phyloP scores from a whole-genome alignment of 495 filamentous ascomycete species.

The Penicillium lividum region DNA sequence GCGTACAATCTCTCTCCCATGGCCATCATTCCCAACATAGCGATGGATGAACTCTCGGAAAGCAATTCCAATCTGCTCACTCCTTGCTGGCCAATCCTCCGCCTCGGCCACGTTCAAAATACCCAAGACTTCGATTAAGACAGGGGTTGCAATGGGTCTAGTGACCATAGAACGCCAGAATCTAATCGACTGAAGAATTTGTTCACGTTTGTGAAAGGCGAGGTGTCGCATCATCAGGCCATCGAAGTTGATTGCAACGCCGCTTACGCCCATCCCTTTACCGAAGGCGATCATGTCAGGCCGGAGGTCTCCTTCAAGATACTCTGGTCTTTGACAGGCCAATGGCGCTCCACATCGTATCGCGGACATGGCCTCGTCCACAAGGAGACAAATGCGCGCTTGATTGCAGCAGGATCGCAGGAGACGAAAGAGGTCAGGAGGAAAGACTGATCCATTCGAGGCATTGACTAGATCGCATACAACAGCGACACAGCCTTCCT shows the following conservation, averaged over 20 bases:
- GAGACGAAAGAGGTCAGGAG: slow-evolving; percentile 2
- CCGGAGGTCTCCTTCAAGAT: slow-evolving; percentile 1
- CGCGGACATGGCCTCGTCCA: slow-evolving; percentile 13
- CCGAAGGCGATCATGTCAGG: slow-evolving; percentile 13
- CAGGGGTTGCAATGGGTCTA: slow-evolving; percentile 1
- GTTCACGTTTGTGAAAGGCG: slow-evolving; percentile 1
- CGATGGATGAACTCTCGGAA: slow-evolving; percentile 2
- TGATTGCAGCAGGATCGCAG: slow-evolving; percentile 2
- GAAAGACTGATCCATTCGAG: slow-evolving; percentile 5
- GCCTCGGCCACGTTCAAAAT: slow-evolving; percentile 9
- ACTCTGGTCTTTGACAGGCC: slow-evolving; percentile 9
- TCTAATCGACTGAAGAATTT: slow-evolving; percentile 2
- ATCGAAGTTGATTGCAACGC: slow-evolving; percentile 11
- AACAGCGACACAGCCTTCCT: slow-evolving; percentile 7
- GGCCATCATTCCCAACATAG: neutral
- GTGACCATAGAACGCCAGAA: slow-evolving; percentile 10
- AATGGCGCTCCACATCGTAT: slow-evolving; percentile 10
- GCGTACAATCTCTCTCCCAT: neutral
- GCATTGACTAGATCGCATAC: slow-evolving; percentile 7
- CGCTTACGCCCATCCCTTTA: slow-evolving; percentile 10
- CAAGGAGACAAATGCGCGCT: slow-evolving; percentile 2
- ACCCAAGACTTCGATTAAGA: slow-evolving; percentile 10
- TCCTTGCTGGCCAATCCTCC: slow-evolving; percentile 13
- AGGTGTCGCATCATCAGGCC: slow-evolving; percentile 13
- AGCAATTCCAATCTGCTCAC: slow-evolving; percentile 10